Evolutionary conservation across 2,329 filamentous ascomycete genomes (phyloP).

Genomic region (Aspergillus intermedius): DNA sequence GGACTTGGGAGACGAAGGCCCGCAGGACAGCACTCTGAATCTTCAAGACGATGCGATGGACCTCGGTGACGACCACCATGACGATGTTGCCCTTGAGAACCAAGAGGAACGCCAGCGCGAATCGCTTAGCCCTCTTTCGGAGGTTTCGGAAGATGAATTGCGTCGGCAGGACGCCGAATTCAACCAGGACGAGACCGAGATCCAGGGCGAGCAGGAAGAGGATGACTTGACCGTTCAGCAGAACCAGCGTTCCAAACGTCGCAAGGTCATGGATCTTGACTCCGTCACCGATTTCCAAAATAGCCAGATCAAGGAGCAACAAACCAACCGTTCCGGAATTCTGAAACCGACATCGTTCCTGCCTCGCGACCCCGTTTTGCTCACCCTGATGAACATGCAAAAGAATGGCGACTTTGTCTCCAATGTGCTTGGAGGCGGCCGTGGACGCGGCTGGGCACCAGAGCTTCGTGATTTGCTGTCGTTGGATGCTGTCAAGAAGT

Average conservation of each 20-base stretch:
- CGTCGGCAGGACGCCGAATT: conserved; percentile 11
- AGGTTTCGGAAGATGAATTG: conserved; percentile 54
- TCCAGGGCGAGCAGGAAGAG: conserved; percentile 27
- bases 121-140: conserved; percentile 64
- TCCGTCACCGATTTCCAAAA: conserved; percentile 69
- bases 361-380: conserved; percentile 75
- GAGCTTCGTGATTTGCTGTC: conserved; percentile 91
- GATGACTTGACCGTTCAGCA: conserved; percentile 52
- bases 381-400: conserved; percentile 87
- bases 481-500: conserved; percentile 68
- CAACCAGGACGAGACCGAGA: conserved; percentile 52
- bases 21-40: conserved; percentile 53
- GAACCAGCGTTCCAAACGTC: conserved; percentile 68
- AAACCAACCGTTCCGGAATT: conserved; percentile 79
- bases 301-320: conserved; percentile 75
- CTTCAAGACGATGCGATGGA: conserved; percentile 51
- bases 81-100: conserved; percentile 34
- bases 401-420: conserved; percentile 84
- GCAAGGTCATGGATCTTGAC: conserved; percentile 78
- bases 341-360: conserved; percentile 76
- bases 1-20: conserved; percentile 27
- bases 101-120: conserved; percentile 45
- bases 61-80: conserved; percentile 47
- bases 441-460: conserved; percentile 76
- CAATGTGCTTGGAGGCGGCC: conserved; percentile 74